These are phyloP conservation scores for Neofusicoccum umdonicola DNA, from an alignment of 2,329 filamentous ascomycete species.

Conservation along the genomic window DNA sequence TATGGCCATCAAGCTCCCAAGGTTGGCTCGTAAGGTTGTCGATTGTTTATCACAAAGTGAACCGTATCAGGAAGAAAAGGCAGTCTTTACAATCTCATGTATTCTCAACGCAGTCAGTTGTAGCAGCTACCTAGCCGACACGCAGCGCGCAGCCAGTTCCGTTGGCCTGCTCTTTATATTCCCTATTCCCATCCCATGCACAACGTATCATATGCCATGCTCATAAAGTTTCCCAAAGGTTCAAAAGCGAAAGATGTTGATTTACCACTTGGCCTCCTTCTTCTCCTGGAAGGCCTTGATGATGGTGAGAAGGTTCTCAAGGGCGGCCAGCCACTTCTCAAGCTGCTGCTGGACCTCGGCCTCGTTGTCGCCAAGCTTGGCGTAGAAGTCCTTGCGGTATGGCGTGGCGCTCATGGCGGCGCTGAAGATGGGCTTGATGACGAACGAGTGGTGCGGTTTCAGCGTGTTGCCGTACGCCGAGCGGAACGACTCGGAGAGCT, in stretches of 20 bases:
- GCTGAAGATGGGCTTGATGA: constrained; percentile 89
- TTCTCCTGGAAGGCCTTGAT: constrained; percentile 58
- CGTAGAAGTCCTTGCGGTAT: constrained; percentile 90
- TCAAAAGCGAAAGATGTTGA: background rate
- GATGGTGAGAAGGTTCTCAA: constrained; percentile 77
- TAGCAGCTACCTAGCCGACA: background rate
- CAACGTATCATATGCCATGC: background rate
- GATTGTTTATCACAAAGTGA: background rate
- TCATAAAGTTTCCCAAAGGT: no score
- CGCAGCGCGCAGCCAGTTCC: background rate
- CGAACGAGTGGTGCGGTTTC: constrained; percentile 85
- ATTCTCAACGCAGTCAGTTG: background rate
- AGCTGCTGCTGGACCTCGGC: constrained; percentile 63
- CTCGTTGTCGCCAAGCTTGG: constrained; percentile 72
- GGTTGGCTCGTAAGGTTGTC: no score
- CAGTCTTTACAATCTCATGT: background rate
- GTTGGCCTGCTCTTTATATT: background rate
- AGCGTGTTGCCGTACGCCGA: constrained; percentile 80
- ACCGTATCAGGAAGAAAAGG: background rate
- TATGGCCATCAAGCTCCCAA: no score
- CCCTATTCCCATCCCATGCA: background rate
- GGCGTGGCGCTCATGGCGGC: constrained; percentile 91
- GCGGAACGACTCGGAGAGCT: constrained; percentile 85
- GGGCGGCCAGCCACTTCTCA: constrained; percentile 67
- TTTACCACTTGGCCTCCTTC: constrained; percentile 18